Percentiles rank a stretch among this genome's conserved stretches.
phyloP scores from a whole-genome alignment of 345 rosid species.

The Eucalyptus sp. region DNA sequence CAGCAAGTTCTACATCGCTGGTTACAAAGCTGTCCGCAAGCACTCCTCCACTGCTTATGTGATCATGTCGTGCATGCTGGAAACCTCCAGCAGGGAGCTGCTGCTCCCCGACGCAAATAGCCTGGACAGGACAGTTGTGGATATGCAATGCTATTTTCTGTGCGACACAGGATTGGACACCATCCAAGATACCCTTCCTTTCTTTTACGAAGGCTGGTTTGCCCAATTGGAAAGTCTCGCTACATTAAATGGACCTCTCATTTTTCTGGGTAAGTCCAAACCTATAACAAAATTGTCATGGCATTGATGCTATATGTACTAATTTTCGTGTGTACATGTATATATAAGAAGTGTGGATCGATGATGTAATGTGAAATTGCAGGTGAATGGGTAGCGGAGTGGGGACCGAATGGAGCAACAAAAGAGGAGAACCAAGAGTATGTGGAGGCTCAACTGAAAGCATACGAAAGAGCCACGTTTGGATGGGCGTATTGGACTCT shows the following conservation, averaged over 20 bases:
- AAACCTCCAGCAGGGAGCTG: conserved; percentile 17
- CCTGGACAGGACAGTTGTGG: conserved; percentile 30
- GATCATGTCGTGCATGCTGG: conserved; percentile 29
- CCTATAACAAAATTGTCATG: background rate
- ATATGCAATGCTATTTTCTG: conserved; percentile 44
- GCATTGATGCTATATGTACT: background rate
- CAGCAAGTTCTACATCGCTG: conserved; percentile 15
- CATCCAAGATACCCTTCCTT: conserved; percentile 37
- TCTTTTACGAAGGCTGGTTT: conserved; percentile 10
- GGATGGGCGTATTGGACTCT: conserved; percentile 70
- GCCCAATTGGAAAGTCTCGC: conserved; percentile 17
- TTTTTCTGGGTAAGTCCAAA: conserved; percentile 34
- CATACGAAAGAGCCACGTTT: conserved; percentile 39
- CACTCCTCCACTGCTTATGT: conserved; percentile 32
- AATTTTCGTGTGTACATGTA: background rate
- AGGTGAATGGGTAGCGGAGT: conserved; percentile 69
- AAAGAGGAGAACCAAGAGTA: conserved; percentile 32
- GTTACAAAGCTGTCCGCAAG: conserved; percentile 29
- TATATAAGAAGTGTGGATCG: background rate
- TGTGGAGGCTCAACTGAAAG: conserved; percentile 30
- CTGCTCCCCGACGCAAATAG: conserved; percentile 27
- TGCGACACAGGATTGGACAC: conserved; percentile 3
- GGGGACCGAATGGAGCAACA: conserved; percentile 27
- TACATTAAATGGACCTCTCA: conserved; percentile 41
- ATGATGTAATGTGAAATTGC: background rate